Conservation (phyloP, 257 asterid species). For the Capsicum pubescens region DNA sequence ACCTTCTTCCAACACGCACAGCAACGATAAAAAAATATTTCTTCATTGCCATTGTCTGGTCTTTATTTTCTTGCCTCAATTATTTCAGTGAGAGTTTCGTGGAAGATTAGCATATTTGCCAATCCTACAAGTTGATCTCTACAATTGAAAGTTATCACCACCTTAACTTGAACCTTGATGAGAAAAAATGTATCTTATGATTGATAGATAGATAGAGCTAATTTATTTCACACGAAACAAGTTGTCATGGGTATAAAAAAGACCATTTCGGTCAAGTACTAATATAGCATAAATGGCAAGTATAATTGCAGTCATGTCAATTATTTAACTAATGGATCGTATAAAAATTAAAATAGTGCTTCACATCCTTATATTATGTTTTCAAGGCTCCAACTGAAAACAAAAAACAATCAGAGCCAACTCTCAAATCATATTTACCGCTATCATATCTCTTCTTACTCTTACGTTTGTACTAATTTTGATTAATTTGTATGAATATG, state of each 20-base stretch:
- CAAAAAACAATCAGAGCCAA: constrained; percentile 23
- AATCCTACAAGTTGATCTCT: neutral
- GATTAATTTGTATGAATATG: neutral
- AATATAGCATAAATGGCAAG: neutral
- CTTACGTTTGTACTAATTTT: neutral
- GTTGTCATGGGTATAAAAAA: neutral
- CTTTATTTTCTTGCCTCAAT: neutral
- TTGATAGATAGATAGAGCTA: neutral
- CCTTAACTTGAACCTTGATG: neutral
- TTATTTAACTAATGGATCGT: neutral
- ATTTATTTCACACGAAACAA: no score
- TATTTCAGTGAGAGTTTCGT: neutral
- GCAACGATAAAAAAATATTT: neutral
- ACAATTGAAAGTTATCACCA: neutral
- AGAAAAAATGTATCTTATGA: neutral
- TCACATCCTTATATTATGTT: constrained; percentile 1
- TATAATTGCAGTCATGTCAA: neutral
- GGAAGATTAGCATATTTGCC: neutral
- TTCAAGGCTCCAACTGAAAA: constrained; percentile 17
- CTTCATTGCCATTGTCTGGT: neutral
- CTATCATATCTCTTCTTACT: neutral
- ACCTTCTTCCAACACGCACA: neutral
- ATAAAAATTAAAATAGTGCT: neutral
- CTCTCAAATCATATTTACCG: constrained; percentile 23
- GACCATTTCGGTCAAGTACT: neutral